A percentile compares a stretch with the other conserved stretches of the same genome.
These are phyloP conservation scores for Cyberlindnera euphorbiiphila DNA, from an alignment of 805 yeast genomes.

Conservation along the genomic window DNA sequence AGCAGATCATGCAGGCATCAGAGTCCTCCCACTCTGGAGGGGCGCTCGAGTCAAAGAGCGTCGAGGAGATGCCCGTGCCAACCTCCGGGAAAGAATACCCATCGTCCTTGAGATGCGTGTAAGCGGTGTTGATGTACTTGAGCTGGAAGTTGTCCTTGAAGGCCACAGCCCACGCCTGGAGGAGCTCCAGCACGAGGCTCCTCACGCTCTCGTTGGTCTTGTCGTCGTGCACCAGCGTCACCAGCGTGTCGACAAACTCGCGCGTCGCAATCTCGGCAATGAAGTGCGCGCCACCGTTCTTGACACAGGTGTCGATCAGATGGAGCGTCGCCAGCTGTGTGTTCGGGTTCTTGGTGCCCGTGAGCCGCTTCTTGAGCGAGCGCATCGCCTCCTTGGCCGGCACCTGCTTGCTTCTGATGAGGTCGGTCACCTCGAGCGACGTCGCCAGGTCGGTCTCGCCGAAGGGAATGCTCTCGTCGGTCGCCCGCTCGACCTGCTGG, in stretches of 20 bases:
- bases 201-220: constrained; percentile 52
- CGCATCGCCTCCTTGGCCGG: constrained; percentile 82
- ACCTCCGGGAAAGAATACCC: constrained; percentile 64
- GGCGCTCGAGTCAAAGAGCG: constrained; percentile 78
- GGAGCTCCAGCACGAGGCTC: constrained; percentile 51
- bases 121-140: constrained; percentile 58
- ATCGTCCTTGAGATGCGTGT: constrained; percentile 54
- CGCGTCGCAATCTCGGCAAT: constrained; percentile 72
- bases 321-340: constrained; percentile 71
- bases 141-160: constrained; percentile 66
- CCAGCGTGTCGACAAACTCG: constrained; percentile 81
- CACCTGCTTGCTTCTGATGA: constrained; percentile 76
- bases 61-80: constrained; percentile 34
- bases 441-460: constrained; percentile 78
- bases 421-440: constrained; percentile 83
- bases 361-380: constrained; percentile 69
- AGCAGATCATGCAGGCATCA: constrained; percentile 93
- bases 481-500: constrained; percentile 62
- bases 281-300: constrained; percentile 89
- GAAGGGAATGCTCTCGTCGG: constrained; percentile 85
- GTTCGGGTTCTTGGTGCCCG: constrained; percentile 70
- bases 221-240: constrained; percentile 38
- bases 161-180: constrained; percentile 76
- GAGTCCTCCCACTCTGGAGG: constrained; percentile 99
- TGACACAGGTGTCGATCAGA: constrained; percentile 80